Conservation (phyloP, 257 asterid species). For the Nicotiana undulata region DNA sequence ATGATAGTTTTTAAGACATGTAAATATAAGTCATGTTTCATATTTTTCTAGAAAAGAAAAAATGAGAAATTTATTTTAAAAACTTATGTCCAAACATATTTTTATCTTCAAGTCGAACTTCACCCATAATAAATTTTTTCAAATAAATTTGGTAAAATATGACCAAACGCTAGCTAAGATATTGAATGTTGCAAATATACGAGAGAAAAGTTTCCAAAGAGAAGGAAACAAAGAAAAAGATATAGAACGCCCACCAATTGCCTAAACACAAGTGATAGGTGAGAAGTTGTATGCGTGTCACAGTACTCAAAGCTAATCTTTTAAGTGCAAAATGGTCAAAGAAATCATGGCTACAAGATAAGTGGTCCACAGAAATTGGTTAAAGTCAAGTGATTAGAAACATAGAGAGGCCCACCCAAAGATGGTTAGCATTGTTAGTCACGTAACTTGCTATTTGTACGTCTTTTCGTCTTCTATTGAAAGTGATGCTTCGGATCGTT, state of each 20-base stretch:
- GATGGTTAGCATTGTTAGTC: not conserved
- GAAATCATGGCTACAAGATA: not conserved
- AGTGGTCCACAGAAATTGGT: not conserved
- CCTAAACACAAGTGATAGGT: not conserved
- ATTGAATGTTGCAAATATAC: not conserved
- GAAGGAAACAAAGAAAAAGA: not conserved
- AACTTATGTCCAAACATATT: too few species aligned
- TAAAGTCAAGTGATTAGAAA: constrained; percentile 1
- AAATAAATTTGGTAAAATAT: too few species aligned
- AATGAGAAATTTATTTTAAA: too few species aligned
- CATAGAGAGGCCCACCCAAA: not conserved
- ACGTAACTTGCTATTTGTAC: not conserved
- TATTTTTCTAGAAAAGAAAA: too few species aligned
- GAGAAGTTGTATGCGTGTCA: not conserved
- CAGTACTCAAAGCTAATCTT: not conserved
- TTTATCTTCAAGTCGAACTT: too few species aligned
- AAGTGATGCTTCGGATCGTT: not conserved
- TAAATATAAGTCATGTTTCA: too few species aligned
- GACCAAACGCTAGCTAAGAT: too few species aligned
- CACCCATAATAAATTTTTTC: too few species aligned
- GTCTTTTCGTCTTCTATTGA: not conserved
- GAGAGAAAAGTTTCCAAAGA: not conserved
- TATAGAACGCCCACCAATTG: not conserved
- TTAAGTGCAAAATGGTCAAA: not conserved
- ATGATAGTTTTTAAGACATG: too few species aligned